phyloP scores from a whole-genome alignment of 2,329 filamentous ascomycete species.

The Blastomyces parvus region DNA sequence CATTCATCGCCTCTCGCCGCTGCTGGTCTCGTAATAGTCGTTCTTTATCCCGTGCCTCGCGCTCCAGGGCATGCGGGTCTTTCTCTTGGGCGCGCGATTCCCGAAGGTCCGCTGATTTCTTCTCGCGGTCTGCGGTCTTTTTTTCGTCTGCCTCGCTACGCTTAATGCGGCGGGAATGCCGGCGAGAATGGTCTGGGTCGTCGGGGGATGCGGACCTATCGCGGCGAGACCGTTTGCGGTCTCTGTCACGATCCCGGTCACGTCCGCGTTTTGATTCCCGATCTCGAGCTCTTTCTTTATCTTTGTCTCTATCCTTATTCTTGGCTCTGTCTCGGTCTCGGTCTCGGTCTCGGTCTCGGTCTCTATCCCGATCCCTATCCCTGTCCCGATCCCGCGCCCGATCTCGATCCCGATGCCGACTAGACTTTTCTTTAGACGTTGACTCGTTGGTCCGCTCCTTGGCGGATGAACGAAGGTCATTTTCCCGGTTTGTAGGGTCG shows the following conservation, averaged over 20 bases:
- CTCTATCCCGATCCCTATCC: conserved; percentile 20
- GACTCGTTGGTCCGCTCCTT: conserved; percentile 23
- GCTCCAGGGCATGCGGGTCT: conserved; percentile 66
- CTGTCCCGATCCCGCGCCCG: conserved; percentile 30
- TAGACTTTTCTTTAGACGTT: conserved; percentile 24
- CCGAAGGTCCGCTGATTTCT: conserved; percentile 7
- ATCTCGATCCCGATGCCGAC: conserved; percentile 22
- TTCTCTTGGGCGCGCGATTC: conserved; percentile 33
- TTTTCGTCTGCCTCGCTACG: conserved; percentile 22
- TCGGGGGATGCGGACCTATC: conserved; percentile 29
- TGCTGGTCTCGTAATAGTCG: conserved; percentile 57
- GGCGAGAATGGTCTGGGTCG: conserved; percentile 25
- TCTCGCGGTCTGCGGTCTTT: background rate
- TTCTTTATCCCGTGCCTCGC: conserved; percentile 56
- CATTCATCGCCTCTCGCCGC: conserved; percentile 44
- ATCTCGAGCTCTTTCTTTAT: conserved; percentile 41
- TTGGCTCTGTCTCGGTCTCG: conserved; percentile 21
- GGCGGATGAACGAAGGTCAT: conserved; percentile 22
- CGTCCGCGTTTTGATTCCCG: conserved; percentile 37
- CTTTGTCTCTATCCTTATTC: conserved; percentile 28
- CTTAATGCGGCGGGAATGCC: conserved; percentile 30
- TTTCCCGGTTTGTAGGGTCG: conserved; percentile 22
- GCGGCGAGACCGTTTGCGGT: conserved; percentile 33
- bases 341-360: conserved; percentile 20
- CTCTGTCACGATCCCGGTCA: conserved; percentile 31